Percentiles rank a stretch among this genome's conserved stretches.
phyloP scores from a whole-genome alignment of 2,329 filamentous ascomycete genomes.

The Talaromyces marneffei region DNA sequence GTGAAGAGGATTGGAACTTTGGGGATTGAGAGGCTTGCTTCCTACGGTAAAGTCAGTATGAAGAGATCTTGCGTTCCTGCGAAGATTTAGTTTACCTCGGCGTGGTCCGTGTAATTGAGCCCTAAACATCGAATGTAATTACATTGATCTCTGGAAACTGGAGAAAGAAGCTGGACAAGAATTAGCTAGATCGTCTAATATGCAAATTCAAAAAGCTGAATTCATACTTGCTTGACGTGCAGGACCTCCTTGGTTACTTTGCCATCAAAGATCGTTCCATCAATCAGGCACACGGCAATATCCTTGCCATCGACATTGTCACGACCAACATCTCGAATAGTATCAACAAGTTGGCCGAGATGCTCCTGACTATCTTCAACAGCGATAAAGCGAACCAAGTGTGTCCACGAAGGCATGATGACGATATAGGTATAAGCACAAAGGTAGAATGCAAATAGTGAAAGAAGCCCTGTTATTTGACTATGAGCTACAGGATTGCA shows the following conservation, averaged over 20 bases:
- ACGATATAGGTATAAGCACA: not conserved
- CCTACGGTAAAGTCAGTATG: slow-evolving; percentile 14
- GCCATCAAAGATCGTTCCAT: slow-evolving; percentile 27
- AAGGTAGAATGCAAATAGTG: not conserved
- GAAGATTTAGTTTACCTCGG: slow-evolving; percentile 17
- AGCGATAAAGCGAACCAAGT: slow-evolving; percentile 29
- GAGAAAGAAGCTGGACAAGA: slow-evolving; percentile 24
- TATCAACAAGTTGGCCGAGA: slow-evolving; percentile 27
- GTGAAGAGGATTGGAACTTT: slow-evolving; percentile 27
- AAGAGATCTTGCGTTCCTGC: not conserved
- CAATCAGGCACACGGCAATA: slow-evolving; percentile 23
- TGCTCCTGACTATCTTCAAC: slow-evolving; percentile 26
- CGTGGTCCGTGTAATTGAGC: slow-evolving; percentile 28
- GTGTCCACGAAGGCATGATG: slow-evolving; percentile 23
- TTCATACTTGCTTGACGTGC: slow-evolving; percentile 21
- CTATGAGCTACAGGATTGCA: not conserved
- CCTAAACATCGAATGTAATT: slow-evolving; percentile 29
- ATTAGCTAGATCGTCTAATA: not conserved
- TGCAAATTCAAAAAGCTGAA: no score
- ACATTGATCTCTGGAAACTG: slow-evolving; percentile 22
- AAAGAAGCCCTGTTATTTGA: not conserved
- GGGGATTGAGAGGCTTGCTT: slow-evolving; percentile 23
- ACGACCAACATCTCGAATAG: slow-evolving; percentile 23
- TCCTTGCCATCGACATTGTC: slow-evolving; percentile 19
- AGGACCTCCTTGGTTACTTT: slow-evolving; percentile 21